Evolutionary conservation across 2,329 filamentous ascomycete species (phyloP).

Genomic region (Botryosphaeria dothidea): DNA sequence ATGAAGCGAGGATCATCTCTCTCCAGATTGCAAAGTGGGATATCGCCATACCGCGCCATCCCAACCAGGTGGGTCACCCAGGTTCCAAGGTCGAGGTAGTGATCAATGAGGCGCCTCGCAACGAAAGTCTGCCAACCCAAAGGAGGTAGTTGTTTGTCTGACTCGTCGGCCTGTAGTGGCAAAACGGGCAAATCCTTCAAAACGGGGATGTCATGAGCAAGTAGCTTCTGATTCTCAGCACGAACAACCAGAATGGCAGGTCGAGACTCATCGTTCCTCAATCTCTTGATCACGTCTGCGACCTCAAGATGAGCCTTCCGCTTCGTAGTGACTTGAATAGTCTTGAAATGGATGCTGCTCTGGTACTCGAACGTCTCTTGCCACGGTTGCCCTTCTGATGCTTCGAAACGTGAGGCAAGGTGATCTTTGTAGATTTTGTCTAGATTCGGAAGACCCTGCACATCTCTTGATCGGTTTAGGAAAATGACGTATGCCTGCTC

Average conservation of each 20-base stretch:
- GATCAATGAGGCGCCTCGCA: conserved; percentile 79
- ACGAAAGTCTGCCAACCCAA: conserved; percentile 92
- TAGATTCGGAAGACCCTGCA: conserved; percentile 85
- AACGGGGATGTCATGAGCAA: conserved; percentile 82
- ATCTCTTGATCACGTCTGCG: conserved; percentile 83
- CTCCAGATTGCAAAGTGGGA: conserved; percentile 94
- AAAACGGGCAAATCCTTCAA: conserved; percentile 83
- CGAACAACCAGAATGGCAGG: conserved; percentile 87
- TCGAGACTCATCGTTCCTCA: conserved; percentile 78
- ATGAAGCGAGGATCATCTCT: conserved; percentile 91
- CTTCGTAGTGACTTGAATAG: conserved; percentile 82
- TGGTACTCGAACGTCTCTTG: conserved; percentile 86
- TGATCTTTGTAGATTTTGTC: conserved; percentile 84
- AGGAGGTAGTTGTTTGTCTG: conserved; percentile 84
- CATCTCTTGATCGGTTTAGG: conserved; percentile 78
- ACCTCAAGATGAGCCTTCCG: conserved; percentile 88
- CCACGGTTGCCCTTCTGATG: conserved; percentile 69
- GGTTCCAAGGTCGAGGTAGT: conserved; percentile 88
- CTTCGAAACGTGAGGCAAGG: conserved; percentile 64
- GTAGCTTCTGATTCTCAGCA: conserved; percentile 77
- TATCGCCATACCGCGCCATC: conserved; percentile 86
- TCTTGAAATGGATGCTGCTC: conserved; percentile 80
- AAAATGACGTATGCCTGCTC: conserved; percentile 83
- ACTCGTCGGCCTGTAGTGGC: conserved; percentile 75
- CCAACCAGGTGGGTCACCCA: conserved; percentile 90